Evolutionary conservation across 129 eudicot genomes (phyloP).

Genomic region (Centrapalus pauciflorus): DNA sequence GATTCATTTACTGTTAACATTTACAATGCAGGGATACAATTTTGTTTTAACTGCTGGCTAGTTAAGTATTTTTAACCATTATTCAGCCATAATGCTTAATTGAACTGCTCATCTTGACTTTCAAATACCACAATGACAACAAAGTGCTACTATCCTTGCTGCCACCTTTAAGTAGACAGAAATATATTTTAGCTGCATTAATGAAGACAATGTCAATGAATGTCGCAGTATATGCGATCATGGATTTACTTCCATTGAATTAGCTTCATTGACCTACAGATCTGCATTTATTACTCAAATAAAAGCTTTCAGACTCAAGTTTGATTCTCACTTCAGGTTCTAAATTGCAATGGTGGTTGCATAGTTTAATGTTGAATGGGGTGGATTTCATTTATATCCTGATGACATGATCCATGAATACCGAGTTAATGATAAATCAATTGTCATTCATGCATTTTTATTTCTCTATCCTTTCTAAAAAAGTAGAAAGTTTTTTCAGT

Average conservation of each 20-base stretch:
- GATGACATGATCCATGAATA: neutral
- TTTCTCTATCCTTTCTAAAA: constrained; percentile 4
- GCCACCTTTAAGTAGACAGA: neutral
- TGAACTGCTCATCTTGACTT: constrained; percentile 4
- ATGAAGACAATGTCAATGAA: neutral
- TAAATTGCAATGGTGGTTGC: neutral
- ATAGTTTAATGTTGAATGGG: constrained; percentile 4
- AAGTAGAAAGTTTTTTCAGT: constrained; percentile 23
- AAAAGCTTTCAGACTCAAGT: neutral
- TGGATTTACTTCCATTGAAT: neutral
- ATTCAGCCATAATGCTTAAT: neutral
- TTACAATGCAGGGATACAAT: neutral
- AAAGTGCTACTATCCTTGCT: neutral
- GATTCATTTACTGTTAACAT: neutral
- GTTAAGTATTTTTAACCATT: neutral
- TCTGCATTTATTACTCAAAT: neutral
- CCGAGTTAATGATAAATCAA: neutral
- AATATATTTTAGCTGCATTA: neutral
- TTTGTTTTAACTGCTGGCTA: neutral
- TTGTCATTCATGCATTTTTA: neutral
- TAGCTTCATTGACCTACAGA: neutral
- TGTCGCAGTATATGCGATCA: neutral
- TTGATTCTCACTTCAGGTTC: neutral
- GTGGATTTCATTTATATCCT: neutral
- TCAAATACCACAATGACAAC: neutral